Conservation (phyloP, 441 rosid genomes). For the Syzygium malaccense region DNA sequence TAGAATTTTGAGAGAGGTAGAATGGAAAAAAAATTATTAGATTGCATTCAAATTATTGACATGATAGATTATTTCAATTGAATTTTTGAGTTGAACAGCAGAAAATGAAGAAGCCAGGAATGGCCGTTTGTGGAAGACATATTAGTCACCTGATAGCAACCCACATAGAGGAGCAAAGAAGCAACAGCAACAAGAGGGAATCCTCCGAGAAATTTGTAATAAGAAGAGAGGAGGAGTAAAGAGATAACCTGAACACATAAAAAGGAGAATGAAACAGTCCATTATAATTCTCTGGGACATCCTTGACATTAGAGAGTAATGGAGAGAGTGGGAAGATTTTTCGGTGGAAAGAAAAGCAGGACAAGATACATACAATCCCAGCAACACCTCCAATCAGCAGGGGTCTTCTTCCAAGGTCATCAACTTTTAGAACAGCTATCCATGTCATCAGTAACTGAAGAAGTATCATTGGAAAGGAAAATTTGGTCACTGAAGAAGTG, state of each 20-base stretch:
- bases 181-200: conserved; percentile 74
- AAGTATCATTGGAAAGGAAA: conserved; percentile 6
- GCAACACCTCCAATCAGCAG: conserved; percentile 88
- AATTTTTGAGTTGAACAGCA: background rate
- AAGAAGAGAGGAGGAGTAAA: conserved; percentile 76
- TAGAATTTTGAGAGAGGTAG: background rate
- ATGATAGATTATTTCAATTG: background rate
- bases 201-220: conserved; percentile 77
- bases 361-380: conserved; percentile 61
- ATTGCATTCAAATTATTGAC: background rate
- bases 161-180: conserved; percentile 87
- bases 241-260: conserved; percentile 58
- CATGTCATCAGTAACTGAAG: conserved; percentile 75
- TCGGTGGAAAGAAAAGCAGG: background rate
- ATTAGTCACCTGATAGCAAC: conserved; percentile 79
- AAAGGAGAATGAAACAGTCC: background rate
- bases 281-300: background rate
- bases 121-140: background rate
- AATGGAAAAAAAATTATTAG: background rate
- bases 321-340: background rate
- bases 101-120: background rate
- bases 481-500: conserved; percentile 1
- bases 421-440: conserved; percentile 92
- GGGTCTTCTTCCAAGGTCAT: conserved; percentile 93
- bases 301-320: background rate